Base-by-base conservation (phyloP, 192 early-diverging fungal genomes). In the Geosiphon pyriformis region DNA sequence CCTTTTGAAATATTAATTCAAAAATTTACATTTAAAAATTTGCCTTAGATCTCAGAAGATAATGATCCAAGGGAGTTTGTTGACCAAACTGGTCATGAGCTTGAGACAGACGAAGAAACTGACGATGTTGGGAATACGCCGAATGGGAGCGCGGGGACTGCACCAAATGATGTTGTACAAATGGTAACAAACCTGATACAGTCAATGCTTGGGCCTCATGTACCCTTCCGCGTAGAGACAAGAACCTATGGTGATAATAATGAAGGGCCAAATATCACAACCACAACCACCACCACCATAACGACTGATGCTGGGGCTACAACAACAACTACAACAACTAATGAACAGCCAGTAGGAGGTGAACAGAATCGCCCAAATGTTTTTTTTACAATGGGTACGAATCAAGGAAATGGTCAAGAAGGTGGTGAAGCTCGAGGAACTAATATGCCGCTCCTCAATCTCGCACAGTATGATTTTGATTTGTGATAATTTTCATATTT, bases 31-130 rank as follows among this genome's bases (percentile, higher is more conserved):
- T 48, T 54, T 25, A 11, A 29, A 26, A 26, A 32, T 35, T 51
- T 30, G 4, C 0, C 29, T n/a, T 52, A 80, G 78, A 75, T 80
- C 67, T 75, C 68, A n/a, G 34, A 72, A 1, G 61, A 72, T n/a
- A 74, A 80, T 48, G 75, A 80, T 61, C 75, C 76, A 26, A 75
- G 78, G 27, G 55, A 70, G 18, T 79, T 75, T 51, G 50, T 50
- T 12, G 70, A 69, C 11, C 10, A 62, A 22, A 54, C 4, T 51
- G 50, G 26, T 22, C 53, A 29, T 1, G 34, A 57, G 3, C 67
- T 59, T 22, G 51, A 70, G 4, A 30, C 59, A 8, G 57, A 66
- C 22, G 63, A 65, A 33, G 60, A 62, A 56, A 35, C 32, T 23
- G 46, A 53, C 6, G 37, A 51, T 58, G 51, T 34, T 46, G 52